Evolutionary conservation across 2,329 filamentous ascomycete species (phyloP), one percentile per base, ranked within the genome.

Genomic region (Rhexocercosporidium sp.): DNA sequence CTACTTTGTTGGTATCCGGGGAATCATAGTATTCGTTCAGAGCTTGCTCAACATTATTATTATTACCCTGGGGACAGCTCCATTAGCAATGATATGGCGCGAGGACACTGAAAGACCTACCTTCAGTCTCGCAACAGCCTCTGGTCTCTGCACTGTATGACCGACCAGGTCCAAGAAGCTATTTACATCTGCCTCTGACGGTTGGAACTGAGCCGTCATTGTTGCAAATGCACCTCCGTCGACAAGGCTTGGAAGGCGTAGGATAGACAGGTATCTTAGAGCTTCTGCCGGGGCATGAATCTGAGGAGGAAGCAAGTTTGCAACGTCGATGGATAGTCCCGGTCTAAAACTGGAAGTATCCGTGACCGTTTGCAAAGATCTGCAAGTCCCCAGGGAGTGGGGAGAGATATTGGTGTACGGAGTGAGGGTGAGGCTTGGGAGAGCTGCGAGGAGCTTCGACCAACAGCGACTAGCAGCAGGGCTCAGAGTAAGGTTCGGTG

Each of bases 11-110:
- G 57, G 65, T 71, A 16, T 77, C 76, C 3, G 81, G 70, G 59
- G 84, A 79, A 69, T 88, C 85, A 61, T 83, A 86, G 71, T 80
- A 88, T 62, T 88, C 83, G 65, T 80, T 81, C 0, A 85, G 75
- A 1, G 88, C 86, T 25, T 79, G 76, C 53, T 85, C 79, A 39
- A 83, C 72, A 70, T 84, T 82, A 53, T 82, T 79, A 41, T 79
- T 80, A 69, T 86, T 83, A 41, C 76, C 78, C 80, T 83, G 31
- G 41, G 20, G n/a, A 46, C 3, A 56, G 5, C 6, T 57, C 27
- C n/a, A 41, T 76, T 44, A 75, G 72, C 69, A 57, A 20, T 5
- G 22, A 54, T 12, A 27, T n/a, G 14, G 46, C 31, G 59, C 20
- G 20, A 51, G 25, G 6, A 12, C 22, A n/a, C 18, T 41, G 20